Base-by-base conservation (phyloP, 2,329 filamentous ascomycete genomes). In the Drechmeria coniospora region DNA sequence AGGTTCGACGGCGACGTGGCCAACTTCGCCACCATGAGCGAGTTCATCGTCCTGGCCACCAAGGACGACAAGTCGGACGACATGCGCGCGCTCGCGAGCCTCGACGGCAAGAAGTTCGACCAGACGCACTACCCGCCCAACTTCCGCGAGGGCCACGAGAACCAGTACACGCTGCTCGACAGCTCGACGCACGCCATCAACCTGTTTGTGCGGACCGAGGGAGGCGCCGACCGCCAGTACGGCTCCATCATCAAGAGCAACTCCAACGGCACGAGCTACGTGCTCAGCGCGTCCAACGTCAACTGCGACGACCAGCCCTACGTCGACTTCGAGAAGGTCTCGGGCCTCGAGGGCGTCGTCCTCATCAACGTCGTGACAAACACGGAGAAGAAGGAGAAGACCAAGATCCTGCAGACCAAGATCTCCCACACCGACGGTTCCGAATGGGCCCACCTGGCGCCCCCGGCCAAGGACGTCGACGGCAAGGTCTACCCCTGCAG, bases 391-490 rank as follows among this genome's bases (percentile, higher is more conserved):
- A 59, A 65, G 28, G 92, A 93, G 60, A 79, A 75, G 51, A 60
- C 65, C 23, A 98, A 98, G 63, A 76, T 74, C 47, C 64, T 94
- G 27, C 82, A 83, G 51, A 90, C 82, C 21, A 75, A 79, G 61
- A 94, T 98, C 45, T 93, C 84, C 1, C 90, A 98, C 57, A 95
- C 94, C 44, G 90, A 98, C 46, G 90, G 87, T 19, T 79, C 80
- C 1, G 73, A 86, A 47, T 98, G 90, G 90, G 64, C 63, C 16
- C 73, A 74, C 36, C 56, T 98, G 8, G 54, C 71, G 8, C 75
- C 83, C n/a, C 87, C 84, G 0, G 45, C 54, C 21, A 68, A 73
- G 39, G 75, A 87, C 40, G 61, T 68, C 1, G 72, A 90, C 17
- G 74, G 71, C 39, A 80, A 87, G 41, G 50, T 61, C 2, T 92